Percentiles rank a stretch among this genome's conserved stretches.
Evolutionary conservation across 441 rosid genomes (phyloP).

Genomic region (Viola pubescens): DNA sequence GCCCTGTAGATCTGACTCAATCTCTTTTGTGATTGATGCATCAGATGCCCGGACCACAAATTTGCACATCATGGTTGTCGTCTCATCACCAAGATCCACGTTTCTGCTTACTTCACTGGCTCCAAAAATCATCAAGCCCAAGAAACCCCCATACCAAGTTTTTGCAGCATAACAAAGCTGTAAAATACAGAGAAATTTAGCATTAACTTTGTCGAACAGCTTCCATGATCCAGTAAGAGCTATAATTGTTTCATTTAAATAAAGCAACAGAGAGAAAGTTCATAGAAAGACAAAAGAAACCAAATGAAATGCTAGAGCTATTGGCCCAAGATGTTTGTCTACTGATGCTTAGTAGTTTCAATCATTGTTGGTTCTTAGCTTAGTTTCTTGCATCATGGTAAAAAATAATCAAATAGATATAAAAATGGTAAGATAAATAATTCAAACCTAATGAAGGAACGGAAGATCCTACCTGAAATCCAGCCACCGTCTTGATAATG

Average conservation of each 20-base stretch:
- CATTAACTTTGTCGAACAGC: not conserved
- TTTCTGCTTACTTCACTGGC: slow-evolving; percentile 99
- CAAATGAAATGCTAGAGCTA: too few relatives aligned
- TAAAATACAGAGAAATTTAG: slow-evolving; percentile 12
- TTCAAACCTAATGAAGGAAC: slow-evolving; percentile 8
- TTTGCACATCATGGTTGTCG: slow-evolving; percentile 95
- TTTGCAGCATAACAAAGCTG: slow-evolving; percentile 98
- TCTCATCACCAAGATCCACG: slow-evolving; percentile 93
- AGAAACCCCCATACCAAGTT: slow-evolving; percentile 95
- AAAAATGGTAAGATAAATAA: not conserved
- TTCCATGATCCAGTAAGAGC: not conserved
- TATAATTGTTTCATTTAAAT: too few relatives aligned
- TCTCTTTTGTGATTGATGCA: slow-evolving; percentile 84
- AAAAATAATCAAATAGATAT: not conserved
- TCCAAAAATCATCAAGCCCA: slow-evolving; percentile 95
- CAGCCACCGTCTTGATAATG: slow-evolving; percentile 89
- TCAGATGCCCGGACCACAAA: slow-evolving; percentile 97
- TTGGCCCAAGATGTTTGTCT: too few relatives aligned
- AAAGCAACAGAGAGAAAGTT: too few relatives aligned
- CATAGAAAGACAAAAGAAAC: too few relatives aligned
- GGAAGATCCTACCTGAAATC: slow-evolving; percentile 67
- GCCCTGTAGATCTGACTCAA: slow-evolving; percentile 82
- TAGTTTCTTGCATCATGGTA: too few relatives aligned
- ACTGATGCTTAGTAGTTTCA: too few relatives aligned
- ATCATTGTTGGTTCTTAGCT: too few relatives aligned